Evolutionary conservation across 805 yeast genomes (phyloP), one percentile per base, ranked within the genome.

Genomic region (Pichia nanzhaoensis): DNA sequence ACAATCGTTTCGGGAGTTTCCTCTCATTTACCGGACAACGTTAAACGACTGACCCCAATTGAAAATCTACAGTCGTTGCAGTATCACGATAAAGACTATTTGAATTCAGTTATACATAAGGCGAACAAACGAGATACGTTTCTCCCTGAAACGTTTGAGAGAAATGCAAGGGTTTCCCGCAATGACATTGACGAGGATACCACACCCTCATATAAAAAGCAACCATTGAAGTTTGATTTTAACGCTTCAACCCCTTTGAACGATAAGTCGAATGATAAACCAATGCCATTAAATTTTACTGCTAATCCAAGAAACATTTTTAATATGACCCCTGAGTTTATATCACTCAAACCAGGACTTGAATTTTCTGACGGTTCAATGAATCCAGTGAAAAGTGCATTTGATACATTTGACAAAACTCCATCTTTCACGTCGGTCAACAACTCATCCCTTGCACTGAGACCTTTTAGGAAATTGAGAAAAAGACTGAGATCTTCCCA

Each of bases 381-480:
- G 34, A 57, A 58, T 36, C 54, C 60, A 2, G 62, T 60, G 10
- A 57, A 55, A 39, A 57, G 55, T n/a, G 65, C 65, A 7, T 61
- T 58, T 35, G 52, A 60, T 28, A 40, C 59, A 16, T 61, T 61
- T 46, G 64, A 60, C 41, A 52, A 48, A 32, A 39, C 8, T 16
- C 7, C 34, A n/a, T 28, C 39, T 8, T 37, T 45, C 16, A 37
- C 47, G 8, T 24, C 33, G 3, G 44, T 47, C 16, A 49, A 33
- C 12, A 48, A 33, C 22, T 43, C 48, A 24, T 47, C 48, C 19
- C 32, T 31, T 31, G 17, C 40, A 5, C 49, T 46, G 22, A 39
- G 44, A 34, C 20, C 41, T 27, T 32, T 50, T 13, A 46, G 40
- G 17, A 45, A 54, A 16, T 49, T 55, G 34, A 42, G 56, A 37